Conservation (phyloP, 2,329 filamentous ascomycete genomes). For the Colletotrichum lentis region DNA sequence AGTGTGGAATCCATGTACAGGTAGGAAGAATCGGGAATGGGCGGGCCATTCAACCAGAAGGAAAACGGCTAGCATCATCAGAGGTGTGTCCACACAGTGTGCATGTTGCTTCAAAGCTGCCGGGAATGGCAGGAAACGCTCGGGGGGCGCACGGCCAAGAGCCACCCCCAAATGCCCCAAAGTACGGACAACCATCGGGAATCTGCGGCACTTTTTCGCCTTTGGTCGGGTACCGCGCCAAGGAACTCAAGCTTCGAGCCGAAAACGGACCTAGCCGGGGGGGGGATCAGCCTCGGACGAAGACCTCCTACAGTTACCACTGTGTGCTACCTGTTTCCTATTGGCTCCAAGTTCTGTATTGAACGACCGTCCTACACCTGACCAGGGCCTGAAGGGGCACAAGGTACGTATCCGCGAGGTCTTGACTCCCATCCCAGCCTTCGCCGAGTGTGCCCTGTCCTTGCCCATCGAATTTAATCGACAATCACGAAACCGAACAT, state of each 20-base stretch:
- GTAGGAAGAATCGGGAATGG: background rate
- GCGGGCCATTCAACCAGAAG: background rate
- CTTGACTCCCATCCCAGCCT: background rate
- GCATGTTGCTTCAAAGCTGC: background rate
- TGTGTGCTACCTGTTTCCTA: background rate
- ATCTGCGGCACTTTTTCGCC: constrained; percentile 25
- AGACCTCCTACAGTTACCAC: constrained; percentile 10
- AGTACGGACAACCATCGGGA: no score
- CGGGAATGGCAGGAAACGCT: background rate
- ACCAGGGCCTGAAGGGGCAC: background rate
- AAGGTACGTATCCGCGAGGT: background rate
- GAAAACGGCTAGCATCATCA: constrained; percentile 10
- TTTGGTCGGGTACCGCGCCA: constrained; percentile 32
- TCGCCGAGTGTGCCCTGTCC: constrained; percentile 6
- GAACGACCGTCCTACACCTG: background rate
- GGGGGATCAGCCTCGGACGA: constrained; percentile 8
- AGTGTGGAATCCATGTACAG: background rate
- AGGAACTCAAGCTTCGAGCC: constrained; percentile 34
- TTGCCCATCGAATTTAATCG: constrained; percentile 14
- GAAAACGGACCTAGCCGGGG: constrained; percentile 33
- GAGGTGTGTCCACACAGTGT: constrained; percentile 4
- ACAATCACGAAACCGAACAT: background rate
- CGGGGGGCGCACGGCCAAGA: constrained; percentile 19
- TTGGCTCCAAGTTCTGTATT: background rate
- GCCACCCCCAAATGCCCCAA: background rate